A percentile compares a stretch with the other conserved stretches of the same genome.
These are phyloP conservation scores for Ambrosiella beaveri DNA, from an alignment of 2,329 filamentous ascomycete genomes.

Conservation along the genomic window DNA sequence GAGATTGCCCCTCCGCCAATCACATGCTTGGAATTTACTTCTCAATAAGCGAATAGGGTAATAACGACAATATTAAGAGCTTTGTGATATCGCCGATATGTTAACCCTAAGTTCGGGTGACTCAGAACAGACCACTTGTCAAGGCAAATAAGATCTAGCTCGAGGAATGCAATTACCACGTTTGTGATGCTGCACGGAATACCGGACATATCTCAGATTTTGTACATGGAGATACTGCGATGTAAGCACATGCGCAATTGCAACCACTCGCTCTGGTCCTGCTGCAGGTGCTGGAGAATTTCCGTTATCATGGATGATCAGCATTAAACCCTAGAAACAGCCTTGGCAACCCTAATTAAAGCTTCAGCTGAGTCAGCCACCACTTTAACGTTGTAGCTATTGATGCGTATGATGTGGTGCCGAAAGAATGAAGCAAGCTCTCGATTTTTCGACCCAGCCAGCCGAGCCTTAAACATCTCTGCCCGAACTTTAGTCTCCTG, in stretches of 20 bases:
- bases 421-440: constrained; percentile 11
- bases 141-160: background rate
- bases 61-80: background rate
- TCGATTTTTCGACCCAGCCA: constrained; percentile 12
- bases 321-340: no score
- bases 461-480: constrained; percentile 10
- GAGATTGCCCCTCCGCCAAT: constrained; percentile 3
- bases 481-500: constrained; percentile 7
- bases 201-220: background rate
- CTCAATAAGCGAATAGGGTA: background rate
- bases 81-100: background rate
- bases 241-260: background rate
- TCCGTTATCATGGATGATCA: no score
- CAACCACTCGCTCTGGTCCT: background rate
- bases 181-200: background rate
- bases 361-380: constrained; percentile 10
- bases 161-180: background rate
- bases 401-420: constrained; percentile 10
- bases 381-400: background rate
- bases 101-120: constrained; percentile 4
- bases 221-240: background rate
- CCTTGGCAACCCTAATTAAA: background rate
- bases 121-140: background rate
- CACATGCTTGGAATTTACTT: constrained; percentile 4
- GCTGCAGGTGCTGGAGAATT: no score